Percentiles rank a stretch among this genome's conserved stretches.
phyloP scores from a whole-genome alignment of 352 stramenopile species.

The Globisporangium megalacanthum region DNA sequence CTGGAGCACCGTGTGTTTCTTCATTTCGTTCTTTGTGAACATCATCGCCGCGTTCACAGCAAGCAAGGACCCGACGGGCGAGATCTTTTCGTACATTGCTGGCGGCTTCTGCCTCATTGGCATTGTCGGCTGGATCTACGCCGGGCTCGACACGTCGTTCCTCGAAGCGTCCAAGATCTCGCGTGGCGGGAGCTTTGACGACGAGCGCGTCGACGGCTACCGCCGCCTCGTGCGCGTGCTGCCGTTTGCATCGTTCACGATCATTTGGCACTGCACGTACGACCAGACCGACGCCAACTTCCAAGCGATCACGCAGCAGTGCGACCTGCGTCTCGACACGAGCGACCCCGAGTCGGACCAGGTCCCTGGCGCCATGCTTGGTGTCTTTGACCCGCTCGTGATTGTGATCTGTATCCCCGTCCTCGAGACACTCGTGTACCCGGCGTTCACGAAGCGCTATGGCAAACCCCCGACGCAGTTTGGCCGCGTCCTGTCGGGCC shows the following conservation, averaged over 20 bases:
- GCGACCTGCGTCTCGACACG: slow-evolving; percentile 50
- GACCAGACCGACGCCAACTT: slow-evolving; percentile 86
- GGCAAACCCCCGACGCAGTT: slow-evolving; percentile 60
- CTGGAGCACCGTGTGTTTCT: slow-evolving; percentile 61
- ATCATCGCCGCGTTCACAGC: slow-evolving; percentile 66
- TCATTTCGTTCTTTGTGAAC: slow-evolving; percentile 59
- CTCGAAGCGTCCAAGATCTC: slow-evolving; percentile 34
- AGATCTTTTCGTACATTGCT: slow-evolving; percentile 71
- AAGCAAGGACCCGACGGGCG: slow-evolving; percentile 34
- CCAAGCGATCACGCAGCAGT: slow-evolving; percentile 83
- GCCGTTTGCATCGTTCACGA: slow-evolving; percentile 62
- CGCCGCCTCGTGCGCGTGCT: slow-evolving; percentile 44
- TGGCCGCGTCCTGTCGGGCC: slow-evolving; percentile 68
- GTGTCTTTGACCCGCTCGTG: slow-evolving; percentile 84
- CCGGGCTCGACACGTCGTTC: slow-evolving; percentile 66
- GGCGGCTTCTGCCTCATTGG: slow-evolving; percentile 58
- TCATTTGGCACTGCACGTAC: slow-evolving; percentile 86
- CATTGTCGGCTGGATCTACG: slow-evolving; percentile 80
- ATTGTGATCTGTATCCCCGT: slow-evolving; percentile 78
- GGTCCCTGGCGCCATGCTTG: slow-evolving; percentile 67
- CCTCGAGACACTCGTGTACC: slow-evolving; percentile 71
- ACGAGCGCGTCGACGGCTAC: slow-evolving; percentile 37
- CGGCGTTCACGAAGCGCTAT: slow-evolving; percentile 44
- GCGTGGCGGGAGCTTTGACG: slow-evolving; percentile 29
- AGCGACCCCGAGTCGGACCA: slow-evolving; percentile 40